phyloP scores from a whole-genome alignment of 148 eudicot genomes.

The Camellia japonica region DNA sequence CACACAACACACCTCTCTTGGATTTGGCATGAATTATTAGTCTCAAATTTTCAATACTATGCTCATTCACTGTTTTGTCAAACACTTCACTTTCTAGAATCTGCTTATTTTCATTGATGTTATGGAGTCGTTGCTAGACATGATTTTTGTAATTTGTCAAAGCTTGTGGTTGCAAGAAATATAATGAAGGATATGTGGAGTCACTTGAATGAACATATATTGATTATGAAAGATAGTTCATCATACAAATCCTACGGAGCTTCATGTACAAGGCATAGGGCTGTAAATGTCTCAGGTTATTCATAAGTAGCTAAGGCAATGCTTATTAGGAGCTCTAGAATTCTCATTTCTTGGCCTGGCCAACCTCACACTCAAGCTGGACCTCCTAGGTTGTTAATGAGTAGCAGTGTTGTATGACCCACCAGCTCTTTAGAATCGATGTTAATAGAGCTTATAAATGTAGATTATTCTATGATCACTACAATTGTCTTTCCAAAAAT shows the following conservation, averaged over 20 bases:
- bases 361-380: slow-evolving; percentile 1
- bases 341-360: not conserved
- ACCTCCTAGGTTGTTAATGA: not conserved
- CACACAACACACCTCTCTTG: not conserved
- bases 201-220: not conserved
- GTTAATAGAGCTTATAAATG: not conserved
- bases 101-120: not conserved
- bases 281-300: not conserved
- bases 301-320: not conserved
- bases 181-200: not conserved
- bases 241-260: not conserved
- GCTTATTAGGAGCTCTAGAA: not conserved
- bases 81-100: not conserved
- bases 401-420: not conserved
- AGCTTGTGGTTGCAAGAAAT: not conserved
- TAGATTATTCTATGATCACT: not conserved
- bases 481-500: not conserved
- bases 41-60: not conserved
- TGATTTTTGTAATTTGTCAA: not conserved
- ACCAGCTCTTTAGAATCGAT: not conserved
- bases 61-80: not conserved
- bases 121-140: not conserved
- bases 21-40: not conserved
- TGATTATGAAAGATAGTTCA: too few relatives aligned
- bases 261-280: not conserved